These are phyloP conservation scores for Elsinoe australis DNA, from an alignment of 2,329 filamentous ascomycete species.

Conservation along the genomic window DNA sequence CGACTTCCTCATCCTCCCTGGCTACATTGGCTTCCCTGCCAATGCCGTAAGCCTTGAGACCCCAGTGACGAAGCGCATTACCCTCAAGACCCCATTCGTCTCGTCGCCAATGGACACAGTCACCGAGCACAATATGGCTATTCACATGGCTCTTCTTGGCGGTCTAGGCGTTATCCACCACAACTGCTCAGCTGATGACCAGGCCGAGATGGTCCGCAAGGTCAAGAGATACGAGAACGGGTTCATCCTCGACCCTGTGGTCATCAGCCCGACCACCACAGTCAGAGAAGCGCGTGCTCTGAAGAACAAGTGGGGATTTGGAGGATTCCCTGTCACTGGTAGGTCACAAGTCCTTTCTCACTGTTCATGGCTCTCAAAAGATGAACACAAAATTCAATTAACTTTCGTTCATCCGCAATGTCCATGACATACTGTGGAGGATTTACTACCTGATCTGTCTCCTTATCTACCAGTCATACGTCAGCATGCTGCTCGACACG, in stretches of 20 bases:
- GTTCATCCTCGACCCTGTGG: constrained; percentile 93
- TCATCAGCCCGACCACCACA: constrained; percentile 79
- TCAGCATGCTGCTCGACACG: background rate
- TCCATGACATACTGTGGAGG: constrained; percentile 39
- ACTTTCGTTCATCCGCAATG: constrained; percentile 99
- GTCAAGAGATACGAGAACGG: constrained; percentile 99
- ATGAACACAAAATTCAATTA: constrained; percentile 75
- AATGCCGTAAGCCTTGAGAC: constrained; percentile 82
- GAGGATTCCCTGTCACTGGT: constrained; percentile 98
- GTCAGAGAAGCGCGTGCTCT: constrained; percentile 84
- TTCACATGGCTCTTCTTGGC: constrained; percentile 86
- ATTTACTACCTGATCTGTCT: no score
- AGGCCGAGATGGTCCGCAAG: constrained; percentile 98
- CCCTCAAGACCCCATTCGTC: constrained; percentile 90
- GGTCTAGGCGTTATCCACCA: constrained; percentile 95
- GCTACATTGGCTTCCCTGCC: constrained; percentile 95
- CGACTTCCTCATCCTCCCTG: constrained; percentile 92
- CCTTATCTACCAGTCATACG: no score
- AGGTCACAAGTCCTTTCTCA: constrained; percentile 38
- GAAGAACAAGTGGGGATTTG: constrained; percentile 98
- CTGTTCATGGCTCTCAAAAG: constrained; percentile 45
- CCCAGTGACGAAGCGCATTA: constrained; percentile 88
- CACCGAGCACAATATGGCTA: constrained; percentile 98
- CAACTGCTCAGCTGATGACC: constrained; percentile 95
- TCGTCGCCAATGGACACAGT: constrained; percentile 99